phyloP scores from a whole-genome alignment of 768 basidiomycete species.

The Suillus discolor region DNA sequence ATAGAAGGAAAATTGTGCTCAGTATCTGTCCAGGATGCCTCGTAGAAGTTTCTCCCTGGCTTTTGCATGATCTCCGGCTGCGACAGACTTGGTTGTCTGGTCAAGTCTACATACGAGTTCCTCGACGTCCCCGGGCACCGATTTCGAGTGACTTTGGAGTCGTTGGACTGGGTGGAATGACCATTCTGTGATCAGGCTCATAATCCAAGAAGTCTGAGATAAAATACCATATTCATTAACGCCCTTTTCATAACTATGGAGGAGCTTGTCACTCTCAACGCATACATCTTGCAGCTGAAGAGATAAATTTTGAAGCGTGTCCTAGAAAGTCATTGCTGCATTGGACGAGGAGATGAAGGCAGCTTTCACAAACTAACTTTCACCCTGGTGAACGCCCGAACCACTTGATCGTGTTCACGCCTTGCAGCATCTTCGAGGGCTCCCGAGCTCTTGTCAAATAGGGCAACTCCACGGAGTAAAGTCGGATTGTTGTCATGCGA shows the following conservation, averaged over 20 bases:
- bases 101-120: constrained; percentile 53
- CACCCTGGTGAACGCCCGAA: constrained; percentile 38
- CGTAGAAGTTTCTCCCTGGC: constrained; percentile 37
- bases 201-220: constrained; percentile 3
- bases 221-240: constrained; percentile 51
- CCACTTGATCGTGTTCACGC: constrained; percentile 45
- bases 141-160: constrained; percentile 42
- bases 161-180: constrained; percentile 43
- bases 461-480: constrained; percentile 44
- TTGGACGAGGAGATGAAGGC: constrained; percentile 16
- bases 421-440: constrained; percentile 48
- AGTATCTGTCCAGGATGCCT: constrained; percentile 37
- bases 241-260: constrained; percentile 46
- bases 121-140: constrained; percentile 54
- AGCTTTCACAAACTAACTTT: constrained; percentile 41
- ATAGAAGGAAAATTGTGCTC: constrained; percentile 3
- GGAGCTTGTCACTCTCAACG: constrained; percentile 49
- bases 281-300: constrained; percentile 52
- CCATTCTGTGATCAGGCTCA: constrained; percentile 9
- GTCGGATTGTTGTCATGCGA: constrained; percentile 35
- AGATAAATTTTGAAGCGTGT: constrained; percentile 42
- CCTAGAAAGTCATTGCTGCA: constrained; percentile 33
- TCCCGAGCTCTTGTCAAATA: constrained; percentile 59
- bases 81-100: constrained; percentile 48
- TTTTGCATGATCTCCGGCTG: constrained; percentile 34